A percentile compares a stretch with the other conserved stretches of the same genome.
phyloP scores from a whole-genome alignment of 768 basidiomycete species.

The Scleroderma citrinum region DNA sequence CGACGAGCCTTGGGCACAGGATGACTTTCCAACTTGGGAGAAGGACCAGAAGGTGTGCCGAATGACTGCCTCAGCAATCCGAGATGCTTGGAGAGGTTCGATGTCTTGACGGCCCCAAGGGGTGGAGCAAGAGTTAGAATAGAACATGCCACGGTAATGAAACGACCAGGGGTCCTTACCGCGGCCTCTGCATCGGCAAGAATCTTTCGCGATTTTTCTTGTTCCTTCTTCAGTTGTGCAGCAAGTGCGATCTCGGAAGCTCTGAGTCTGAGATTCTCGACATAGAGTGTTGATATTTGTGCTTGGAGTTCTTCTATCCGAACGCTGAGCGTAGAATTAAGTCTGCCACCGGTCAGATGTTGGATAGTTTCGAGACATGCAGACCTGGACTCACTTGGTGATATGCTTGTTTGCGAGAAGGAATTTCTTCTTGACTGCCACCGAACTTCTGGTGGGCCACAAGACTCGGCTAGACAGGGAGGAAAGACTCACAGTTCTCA shows the following conservation, averaged over 20 bases:
- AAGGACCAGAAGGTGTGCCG: conserved; percentile 35
- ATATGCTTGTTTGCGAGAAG: conserved; percentile 88
- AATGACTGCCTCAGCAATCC: conserved; percentile 58
- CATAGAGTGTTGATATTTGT: conserved; percentile 75
- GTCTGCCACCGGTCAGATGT: conserved; percentile 35
- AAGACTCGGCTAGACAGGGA: not conserved
- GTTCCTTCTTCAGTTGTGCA: conserved; percentile 73
- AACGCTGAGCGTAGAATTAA: conserved; percentile 80
- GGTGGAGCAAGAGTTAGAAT: conserved; percentile 7
- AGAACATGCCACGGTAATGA: conserved; percentile 11
- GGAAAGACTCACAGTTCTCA: conserved; percentile 62
- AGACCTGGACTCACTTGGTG: conserved; percentile 56
- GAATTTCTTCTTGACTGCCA: conserved; percentile 88
- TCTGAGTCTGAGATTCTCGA: conserved; percentile 77
- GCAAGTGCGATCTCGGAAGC: conserved; percentile 74
- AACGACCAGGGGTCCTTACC: conserved; percentile 37
- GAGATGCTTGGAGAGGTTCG: conserved; percentile 60
- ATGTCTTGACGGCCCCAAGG: conserved; percentile 45
- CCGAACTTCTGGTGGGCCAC: conserved; percentile 12
- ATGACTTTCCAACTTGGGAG: conserved; percentile 34
- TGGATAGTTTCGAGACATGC: conserved; percentile 4
- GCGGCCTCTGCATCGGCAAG: conserved; percentile 70
- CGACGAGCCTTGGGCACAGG: conserved; percentile 47
- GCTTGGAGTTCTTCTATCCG: conserved; percentile 81
- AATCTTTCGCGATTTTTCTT: conserved; percentile 67